A percentile compares a stretch with the other conserved stretches of the same genome.
These are phyloP conservation scores for Collybiopsis confluens DNA, from an alignment of 768 basidiomycete genomes.

Conservation along the genomic window DNA sequence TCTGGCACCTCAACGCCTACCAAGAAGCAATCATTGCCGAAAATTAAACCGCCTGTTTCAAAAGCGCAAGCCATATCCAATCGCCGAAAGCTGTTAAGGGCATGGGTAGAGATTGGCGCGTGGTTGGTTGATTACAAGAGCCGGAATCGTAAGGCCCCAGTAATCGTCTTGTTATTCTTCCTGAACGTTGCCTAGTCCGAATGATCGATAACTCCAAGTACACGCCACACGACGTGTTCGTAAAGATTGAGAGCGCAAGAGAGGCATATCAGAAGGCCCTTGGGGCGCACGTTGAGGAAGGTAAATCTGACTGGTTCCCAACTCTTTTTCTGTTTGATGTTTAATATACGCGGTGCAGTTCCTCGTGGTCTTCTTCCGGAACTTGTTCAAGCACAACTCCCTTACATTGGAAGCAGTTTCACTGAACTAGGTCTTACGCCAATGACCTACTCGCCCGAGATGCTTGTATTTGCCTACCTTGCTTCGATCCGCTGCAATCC, in stretches of 20 bases:
- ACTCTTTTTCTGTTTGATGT: not conserved
- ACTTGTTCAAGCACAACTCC: not conserved
- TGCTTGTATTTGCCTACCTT: slow-evolving; percentile 74
- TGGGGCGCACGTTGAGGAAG: slow-evolving; percentile 76
- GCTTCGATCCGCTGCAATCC: slow-evolving; percentile 84
- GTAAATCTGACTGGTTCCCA: slow-evolving; percentile 33
- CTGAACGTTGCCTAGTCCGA: not conserved
- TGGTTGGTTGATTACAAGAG: slow-evolving; percentile 61
- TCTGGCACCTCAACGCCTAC: slow-evolving; percentile 16
- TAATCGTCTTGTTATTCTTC: not conserved
- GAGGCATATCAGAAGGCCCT: slow-evolving; percentile 72
- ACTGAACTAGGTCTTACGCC: slow-evolving; percentile 3
- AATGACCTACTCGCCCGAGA: slow-evolving; percentile 53
- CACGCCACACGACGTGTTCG: not conserved
- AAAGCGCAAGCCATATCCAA: slow-evolving; percentile 44
- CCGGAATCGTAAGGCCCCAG: slow-evolving; percentile 31
- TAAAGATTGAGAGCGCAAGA: slow-evolving; percentile 43
- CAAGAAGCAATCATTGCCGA: slow-evolving; percentile 40
- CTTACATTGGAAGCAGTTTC: not conserved
- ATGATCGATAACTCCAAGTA: not conserved
- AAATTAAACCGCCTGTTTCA: slow-evolving; percentile 51
- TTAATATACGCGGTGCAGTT: too few species aligned
- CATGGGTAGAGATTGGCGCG: slow-evolving; percentile 73
- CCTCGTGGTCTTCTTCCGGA: not conserved
- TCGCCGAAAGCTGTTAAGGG: slow-evolving; percentile 63